These are phyloP conservation scores for Thinopyrum obtusiflorum DNA, from an alignment of 202 grass and related monocot species.

Conservation along the genomic window DNA sequence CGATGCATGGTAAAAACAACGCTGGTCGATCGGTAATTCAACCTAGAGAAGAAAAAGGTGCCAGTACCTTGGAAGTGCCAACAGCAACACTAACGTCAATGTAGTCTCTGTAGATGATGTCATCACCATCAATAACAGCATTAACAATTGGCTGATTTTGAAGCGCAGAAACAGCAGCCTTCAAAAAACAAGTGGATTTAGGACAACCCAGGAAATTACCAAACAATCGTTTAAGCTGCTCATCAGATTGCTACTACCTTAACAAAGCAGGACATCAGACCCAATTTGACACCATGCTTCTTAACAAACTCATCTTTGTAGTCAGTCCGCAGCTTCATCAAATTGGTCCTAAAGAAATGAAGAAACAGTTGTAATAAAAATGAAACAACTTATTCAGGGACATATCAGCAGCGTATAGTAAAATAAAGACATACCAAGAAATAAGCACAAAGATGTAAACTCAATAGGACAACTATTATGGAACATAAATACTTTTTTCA, in stretches of 20 bases:
- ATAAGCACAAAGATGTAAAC: neutral
- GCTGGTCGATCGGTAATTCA: neutral
- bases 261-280: conserved; percentile 93
- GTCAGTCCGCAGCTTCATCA: conserved; percentile 96
- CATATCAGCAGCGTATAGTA: neutral
- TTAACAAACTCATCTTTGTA: conserved; percentile 91
- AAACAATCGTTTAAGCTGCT: conserved; percentile 3
- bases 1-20: neutral
- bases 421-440: neutral
- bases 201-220: neutral
- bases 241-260: conserved; percentile 52
- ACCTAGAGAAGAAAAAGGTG: neutral
- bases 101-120: conserved; percentile 96
- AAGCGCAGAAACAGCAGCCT: conserved; percentile 95
- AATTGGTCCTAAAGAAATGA: conserved; percentile 67
- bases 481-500: neutral
- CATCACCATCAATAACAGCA: conserved; percentile 96
- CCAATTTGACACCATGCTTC: conserved; percentile 92
- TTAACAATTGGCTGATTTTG: conserved; percentile 96
- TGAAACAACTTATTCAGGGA: conserved; percentile 8
- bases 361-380: neutral
- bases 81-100: conserved; percentile 92
- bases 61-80: conserved; percentile 83
- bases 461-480: neutral
- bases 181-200: conserved; percentile 29